These are phyloP conservation scores for Colletotrichum limetticola DNA, from an alignment of 2,329 filamentous ascomycete genomes.

Conservation along the genomic window DNA sequence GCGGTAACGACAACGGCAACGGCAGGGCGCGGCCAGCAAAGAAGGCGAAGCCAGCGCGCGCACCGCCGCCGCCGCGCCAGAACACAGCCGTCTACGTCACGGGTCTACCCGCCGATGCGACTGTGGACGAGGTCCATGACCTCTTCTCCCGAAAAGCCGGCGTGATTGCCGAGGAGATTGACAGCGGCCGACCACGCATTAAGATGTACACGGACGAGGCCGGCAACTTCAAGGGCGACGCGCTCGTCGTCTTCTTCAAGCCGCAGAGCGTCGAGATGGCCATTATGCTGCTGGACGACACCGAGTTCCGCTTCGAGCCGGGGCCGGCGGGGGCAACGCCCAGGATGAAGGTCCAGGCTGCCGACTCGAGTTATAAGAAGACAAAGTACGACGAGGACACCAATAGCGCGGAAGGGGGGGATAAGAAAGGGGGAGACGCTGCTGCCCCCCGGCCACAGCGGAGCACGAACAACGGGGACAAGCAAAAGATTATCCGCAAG, in stretches of 20 bases:
- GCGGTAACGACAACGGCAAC: slow-evolving; percentile 37
- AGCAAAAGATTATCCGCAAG: slow-evolving; percentile 90
- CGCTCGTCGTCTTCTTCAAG: slow-evolving; percentile 93
- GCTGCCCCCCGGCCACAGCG: slow-evolving; percentile 44
- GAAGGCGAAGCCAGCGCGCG: slow-evolving; percentile 59
- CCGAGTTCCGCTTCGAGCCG: slow-evolving; percentile 76
- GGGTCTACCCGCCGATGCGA: slow-evolving; percentile 83
- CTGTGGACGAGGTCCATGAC: slow-evolving; percentile 81
- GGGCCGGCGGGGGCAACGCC: slow-evolving; percentile 60
- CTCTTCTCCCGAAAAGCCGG: slow-evolving; percentile 87
- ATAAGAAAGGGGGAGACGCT: slow-evolving; percentile 41
- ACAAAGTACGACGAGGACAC: slow-evolving; percentile 71
- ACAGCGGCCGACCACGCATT: slow-evolving; percentile 86
- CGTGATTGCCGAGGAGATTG: slow-evolving; percentile 93
- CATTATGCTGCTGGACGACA: slow-evolving; percentile 83
- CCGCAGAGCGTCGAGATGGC: slow-evolving; percentile 91
- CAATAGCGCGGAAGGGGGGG: slow-evolving; percentile 14
- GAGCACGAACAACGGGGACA: slow-evolving; percentile 70
- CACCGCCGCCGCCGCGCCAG: slow-evolving; percentile 64
- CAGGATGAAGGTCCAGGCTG: slow-evolving; percentile 83
- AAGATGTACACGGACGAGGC: slow-evolving; percentile 89
- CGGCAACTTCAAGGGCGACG: slow-evolving; percentile 93
- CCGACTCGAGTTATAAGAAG: slow-evolving; percentile 93
- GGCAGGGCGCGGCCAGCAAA: slow-evolving; percentile 50
- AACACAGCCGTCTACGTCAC: slow-evolving; percentile 96